Conservation (phyloP, 352 stramenopile genomes). For the Phytophthora europaea region DNA sequence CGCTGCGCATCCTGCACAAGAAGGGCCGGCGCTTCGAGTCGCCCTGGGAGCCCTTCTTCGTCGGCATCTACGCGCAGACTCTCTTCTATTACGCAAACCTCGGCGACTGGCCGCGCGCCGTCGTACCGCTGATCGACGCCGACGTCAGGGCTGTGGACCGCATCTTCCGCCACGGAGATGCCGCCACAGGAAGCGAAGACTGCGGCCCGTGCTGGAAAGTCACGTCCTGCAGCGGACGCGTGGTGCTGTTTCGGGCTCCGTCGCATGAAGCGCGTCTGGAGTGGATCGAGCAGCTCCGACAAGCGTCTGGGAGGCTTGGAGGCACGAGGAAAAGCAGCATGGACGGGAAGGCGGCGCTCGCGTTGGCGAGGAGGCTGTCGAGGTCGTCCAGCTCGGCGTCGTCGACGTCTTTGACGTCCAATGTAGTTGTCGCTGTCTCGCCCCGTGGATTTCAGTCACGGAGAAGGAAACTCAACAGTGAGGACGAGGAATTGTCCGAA, state of each 20-base stretch:
- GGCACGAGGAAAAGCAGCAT: conserved; percentile 30
- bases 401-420: conserved; percentile 25
- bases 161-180: conserved; percentile 53
- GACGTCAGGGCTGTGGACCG: conserved; percentile 66
- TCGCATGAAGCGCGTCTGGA: conserved; percentile 54
- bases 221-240: conserved; percentile 60
- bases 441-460: conserved; percentile 8
- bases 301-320: conserved; percentile 23
- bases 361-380: conserved; percentile 37
- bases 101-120: conserved; percentile 55
- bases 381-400: conserved; percentile 44
- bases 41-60: conserved; percentile 64
- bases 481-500: conserved; percentile 59
- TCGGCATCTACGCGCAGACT: conserved; percentile 67
- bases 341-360: conserved; percentile 40
- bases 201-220: conserved; percentile 83
- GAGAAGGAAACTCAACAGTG: conserved; percentile 27
- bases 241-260: conserved; percentile 73
- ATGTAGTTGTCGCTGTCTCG: conserved; percentile 13
- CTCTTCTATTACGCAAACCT: conserved; percentile 78
- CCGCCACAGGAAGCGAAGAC: conserved; percentile 41
- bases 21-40: conserved; percentile 79
- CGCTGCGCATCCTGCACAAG: conserved; percentile 62
- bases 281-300: conserved; percentile 66
- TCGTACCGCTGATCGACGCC: conserved; percentile 62